Evolutionary conservation across 2,329 filamentous ascomycete species (phyloP).

Genomic region (Xylogone sp.): DNA sequence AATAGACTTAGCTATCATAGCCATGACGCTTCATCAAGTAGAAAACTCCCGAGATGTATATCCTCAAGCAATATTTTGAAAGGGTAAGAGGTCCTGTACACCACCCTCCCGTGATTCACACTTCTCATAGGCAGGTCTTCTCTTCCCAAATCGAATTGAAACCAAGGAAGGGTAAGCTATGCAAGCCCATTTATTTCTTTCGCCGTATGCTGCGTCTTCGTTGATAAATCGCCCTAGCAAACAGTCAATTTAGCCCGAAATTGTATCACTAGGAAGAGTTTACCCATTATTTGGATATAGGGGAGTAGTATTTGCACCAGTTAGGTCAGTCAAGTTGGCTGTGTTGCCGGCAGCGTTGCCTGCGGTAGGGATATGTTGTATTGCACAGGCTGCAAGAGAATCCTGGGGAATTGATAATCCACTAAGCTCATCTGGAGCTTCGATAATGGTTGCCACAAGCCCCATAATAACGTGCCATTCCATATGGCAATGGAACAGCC

Average conservation of each 20-base stretch:
- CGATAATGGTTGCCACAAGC: conserved; percentile 1
- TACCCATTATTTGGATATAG: conserved; percentile 2
- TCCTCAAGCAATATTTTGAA: conserved; percentile 61
- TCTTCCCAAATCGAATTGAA: too few species aligned
- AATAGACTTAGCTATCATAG: too few species aligned
- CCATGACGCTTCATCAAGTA: too few species aligned
- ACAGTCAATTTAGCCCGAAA: too few species aligned
- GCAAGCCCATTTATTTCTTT: too few species aligned
- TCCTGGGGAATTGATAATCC: conserved; percentile 39
- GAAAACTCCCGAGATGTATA: too few species aligned
- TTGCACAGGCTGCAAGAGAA: conserved; percentile 37
- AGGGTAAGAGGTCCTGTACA: conserved; percentile 20
- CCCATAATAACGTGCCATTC: conserved; percentile 40
- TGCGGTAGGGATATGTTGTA: conserved; percentile 34
- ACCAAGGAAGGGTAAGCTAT: too few species aligned
- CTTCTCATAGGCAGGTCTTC: too few species aligned
- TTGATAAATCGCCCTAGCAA: too few species aligned
- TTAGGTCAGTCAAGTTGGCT: conserved; percentile 45
- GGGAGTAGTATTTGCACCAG: conserved; percentile 37
- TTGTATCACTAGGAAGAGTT: not conserved
- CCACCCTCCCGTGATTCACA: too few species aligned
- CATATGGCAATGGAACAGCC: conserved; percentile 49
- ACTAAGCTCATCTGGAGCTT: conserved; percentile 7
- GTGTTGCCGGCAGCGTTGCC: conserved; percentile 62
- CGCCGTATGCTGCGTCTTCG: too few species aligned